Base-by-base conservation (phyloP, 2,329 filamentous ascomycete species). In the Arthrinium phaeospermum region DNA sequence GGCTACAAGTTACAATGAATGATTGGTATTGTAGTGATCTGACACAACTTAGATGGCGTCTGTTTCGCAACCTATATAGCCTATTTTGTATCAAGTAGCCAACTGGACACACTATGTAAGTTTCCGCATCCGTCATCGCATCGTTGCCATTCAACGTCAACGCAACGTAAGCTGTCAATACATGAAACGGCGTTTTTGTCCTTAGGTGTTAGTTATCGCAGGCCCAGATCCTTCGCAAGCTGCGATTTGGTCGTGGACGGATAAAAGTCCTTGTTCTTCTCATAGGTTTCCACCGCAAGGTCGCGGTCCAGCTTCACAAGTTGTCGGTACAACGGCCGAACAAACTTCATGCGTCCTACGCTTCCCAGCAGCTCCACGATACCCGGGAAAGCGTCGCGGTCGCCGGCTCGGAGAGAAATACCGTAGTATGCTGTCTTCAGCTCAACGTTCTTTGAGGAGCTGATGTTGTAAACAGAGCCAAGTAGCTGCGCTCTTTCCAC, bases 331-430 rank as follows among this genome's bases (percentile, higher is more conserved):
- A 98, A 83, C 30, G 96, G 94, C 68, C 96, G 88, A 73, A 98
- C 96, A 82, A 96, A 98, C 88, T 98, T 98, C 96, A 99, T 98
- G 72, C 96, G 87, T 16, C 96, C 96, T 34, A 98, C 95, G 70
- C 88, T 87, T 45, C 94, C 93, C 51, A 98, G 86, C 71, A 98
- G 85, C 72, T 93, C 90, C 1, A 92, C 91, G 0, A 94, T 90
- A 1, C 92, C 91, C 73, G 90, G 80, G 78, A 96, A 94, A 49
- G 93, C 89, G 72, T 86, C 89, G 70, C 87, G 82, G 77, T 95
- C 93, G 72, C 91, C 89, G 16, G 94, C 93, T 77, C 90, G 90
- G 79, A 99, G 88, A 1, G 94, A 94, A 46, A 98, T 89, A 71
- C 91, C 89, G 78, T 94, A 93, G 83, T 94, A 98, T 0, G 95